Base-by-base conservation (phyloP, 495 filamentous ascomycete genomes). In the Penicillium cinerascens region DNA sequence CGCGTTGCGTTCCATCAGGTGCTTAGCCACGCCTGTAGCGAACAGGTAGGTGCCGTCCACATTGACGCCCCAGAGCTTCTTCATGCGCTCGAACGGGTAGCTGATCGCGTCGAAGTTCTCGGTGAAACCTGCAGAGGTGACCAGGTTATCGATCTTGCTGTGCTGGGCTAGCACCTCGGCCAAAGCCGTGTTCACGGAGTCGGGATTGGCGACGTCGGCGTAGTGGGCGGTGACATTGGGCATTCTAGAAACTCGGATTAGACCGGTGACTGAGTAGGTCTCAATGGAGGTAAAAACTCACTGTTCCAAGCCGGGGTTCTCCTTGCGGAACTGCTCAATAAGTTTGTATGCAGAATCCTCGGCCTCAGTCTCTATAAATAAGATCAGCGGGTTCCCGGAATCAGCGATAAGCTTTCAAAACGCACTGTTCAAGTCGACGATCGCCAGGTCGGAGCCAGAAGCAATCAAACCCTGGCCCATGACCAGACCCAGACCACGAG, bases 21-120 rank as follows among this genome's bases (percentile, higher is more conserved):
- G 92, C 66, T 87, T 87, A 15, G 92, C 92, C 16, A 96, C 85
- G 18, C 81, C 86, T 11, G 82, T 86, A 2, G 92, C 89, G 65
- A 91, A 95, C 18, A 95, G 73, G 58, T 95, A 97, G 17, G 92
- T 96, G 13, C 93, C 93, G 56, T 98, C 87, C 0, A 97, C 91
- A 56, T 97, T 96, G 60, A 97, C 92, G 11, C 84, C 84, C 90
- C 89, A 95, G 15, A 97, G 81, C 75, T 93, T 95, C 71, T 89
- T 82, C 69, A 96, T 83, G 49, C 91, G 83, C 58, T 96, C 91
- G 49, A 87, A 79, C 0, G 91, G 91, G 70, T 97, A 98, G 52
- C 80, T 78, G 63, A 90, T 87, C 27, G 92, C 92, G 56, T 91
- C 85, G 63, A 91, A 95, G 72, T 97, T 97, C 74, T 98, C 93